A percentile compares a stretch with the other conserved stretches of the same genome.
These are phyloP conservation scores for Neurospora sp. DNA, from an alignment of 495 filamentous ascomycete species.

Conservation along the genomic window DNA sequence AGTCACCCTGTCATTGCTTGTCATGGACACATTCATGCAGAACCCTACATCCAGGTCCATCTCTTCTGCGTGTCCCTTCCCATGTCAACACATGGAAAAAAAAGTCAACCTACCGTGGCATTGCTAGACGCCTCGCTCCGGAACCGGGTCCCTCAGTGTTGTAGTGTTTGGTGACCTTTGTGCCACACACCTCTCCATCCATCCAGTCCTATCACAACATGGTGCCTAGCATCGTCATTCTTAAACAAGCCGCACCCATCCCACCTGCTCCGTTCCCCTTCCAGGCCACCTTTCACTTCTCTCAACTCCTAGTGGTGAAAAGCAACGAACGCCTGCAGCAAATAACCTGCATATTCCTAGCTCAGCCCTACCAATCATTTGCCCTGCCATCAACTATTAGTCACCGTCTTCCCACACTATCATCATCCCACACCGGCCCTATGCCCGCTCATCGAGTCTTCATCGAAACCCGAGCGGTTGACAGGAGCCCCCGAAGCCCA, in stretches of 20 bases:
- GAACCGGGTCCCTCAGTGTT: not conserved
- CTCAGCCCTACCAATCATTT: not conserved
- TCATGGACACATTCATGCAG: not conserved
- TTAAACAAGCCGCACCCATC: constrained; percentile 1
- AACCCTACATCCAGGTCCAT: not conserved
- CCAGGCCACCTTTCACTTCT: not conserved
- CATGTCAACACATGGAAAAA: not conserved
- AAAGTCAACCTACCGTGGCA: not conserved
- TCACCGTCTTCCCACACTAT: not conserved
- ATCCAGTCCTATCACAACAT: not conserved
- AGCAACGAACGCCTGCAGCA: not conserved
- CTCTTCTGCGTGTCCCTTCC: not conserved
- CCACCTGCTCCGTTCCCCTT: not conserved
- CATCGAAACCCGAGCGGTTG: constrained; percentile 8
- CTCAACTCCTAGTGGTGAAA: not conserved
- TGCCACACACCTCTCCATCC: not conserved
- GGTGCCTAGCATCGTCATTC: not conserved
- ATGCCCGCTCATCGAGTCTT: constrained; percentile 12
- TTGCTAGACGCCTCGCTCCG: not conserved
- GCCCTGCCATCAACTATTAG: not conserved
- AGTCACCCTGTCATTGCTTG: not conserved
- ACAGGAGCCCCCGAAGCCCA: constrained; percentile 1
- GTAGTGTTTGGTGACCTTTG: not conserved
- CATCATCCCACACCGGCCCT: not conserved
- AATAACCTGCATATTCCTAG: not conserved